These are phyloP conservation scores for Trichoderma sp. DNA, from an alignment of 2,329 filamentous ascomycete genomes.

Conservation along the genomic window DNA sequence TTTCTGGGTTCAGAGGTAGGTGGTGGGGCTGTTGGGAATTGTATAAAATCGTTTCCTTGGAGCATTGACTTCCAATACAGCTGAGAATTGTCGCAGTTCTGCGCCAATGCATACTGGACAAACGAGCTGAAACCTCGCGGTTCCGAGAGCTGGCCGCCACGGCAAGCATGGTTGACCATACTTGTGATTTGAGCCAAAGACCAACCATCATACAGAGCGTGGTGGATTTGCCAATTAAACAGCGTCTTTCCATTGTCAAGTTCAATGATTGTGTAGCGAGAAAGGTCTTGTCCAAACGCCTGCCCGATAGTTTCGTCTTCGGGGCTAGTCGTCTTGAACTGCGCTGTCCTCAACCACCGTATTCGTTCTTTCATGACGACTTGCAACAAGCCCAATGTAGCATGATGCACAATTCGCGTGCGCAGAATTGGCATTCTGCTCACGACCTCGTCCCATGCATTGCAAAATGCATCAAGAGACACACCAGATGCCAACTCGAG, in stretches of 20 bases:
- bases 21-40: too few relatives aligned
- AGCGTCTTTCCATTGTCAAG: constrained; percentile 40
- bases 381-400: constrained; percentile 35
- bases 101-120: too few relatives aligned
- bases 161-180: constrained; percentile 24
- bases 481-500: constrained; percentile 21
- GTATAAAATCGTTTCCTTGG: too few relatives aligned
- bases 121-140: too few relatives aligned
- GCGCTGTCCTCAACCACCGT: too few relatives aligned
- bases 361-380: too few relatives aligned
- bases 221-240: constrained; percentile 45
- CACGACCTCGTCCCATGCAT: constrained; percentile 22
- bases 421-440: constrained; percentile 38
- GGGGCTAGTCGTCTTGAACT: constrained; percentile 38
- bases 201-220: constrained; percentile 51
- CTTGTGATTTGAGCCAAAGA: constrained; percentile 47
- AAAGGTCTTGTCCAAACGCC: constrained; percentile 42
- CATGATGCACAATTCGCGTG: constrained; percentile 47
- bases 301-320: constrained; percentile 40
- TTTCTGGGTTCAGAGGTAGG: too few relatives aligned
- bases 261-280: constrained; percentile 43
- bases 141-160: too few relatives aligned
- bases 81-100: too few relatives aligned
- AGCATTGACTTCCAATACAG: too few relatives aligned
- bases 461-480: background rate